A percentile compares a stretch with the other conserved stretches of the same genome.
Evolutionary conservation across 371 early-diverging fungal species (phyloP).

Genomic region (Lichtheimia ornata): DNA sequence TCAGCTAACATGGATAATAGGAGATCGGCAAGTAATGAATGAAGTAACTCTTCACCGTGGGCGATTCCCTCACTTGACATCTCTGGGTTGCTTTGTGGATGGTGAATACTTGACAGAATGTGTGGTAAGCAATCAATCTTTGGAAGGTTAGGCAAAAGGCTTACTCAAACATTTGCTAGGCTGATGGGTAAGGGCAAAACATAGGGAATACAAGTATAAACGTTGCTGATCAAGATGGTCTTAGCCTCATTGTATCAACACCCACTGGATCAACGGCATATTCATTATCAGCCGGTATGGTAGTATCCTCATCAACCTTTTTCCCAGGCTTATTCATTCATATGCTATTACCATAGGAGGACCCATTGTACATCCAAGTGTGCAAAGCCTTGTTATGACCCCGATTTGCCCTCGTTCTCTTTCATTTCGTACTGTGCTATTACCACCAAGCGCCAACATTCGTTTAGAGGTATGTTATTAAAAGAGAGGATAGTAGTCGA

Average conservation of each 20-base stretch:
- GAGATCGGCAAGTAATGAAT: slow-evolving; percentile 77
- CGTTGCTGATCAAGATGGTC: not conserved
- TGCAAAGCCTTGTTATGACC: slow-evolving; percentile 85
- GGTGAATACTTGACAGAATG: slow-evolving; percentile 82
- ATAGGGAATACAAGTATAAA: too few relatives aligned
- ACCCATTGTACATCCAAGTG: slow-evolving; percentile 92
- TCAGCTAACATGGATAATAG: slow-evolving; percentile 12
- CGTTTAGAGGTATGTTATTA: slow-evolving; percentile 55
- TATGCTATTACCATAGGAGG: slow-evolving; percentile 54
- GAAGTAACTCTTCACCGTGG: slow-evolving; percentile 91
- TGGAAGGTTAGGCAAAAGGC: not conserved
- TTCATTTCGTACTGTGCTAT: slow-evolving; percentile 88
- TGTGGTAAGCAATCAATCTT: slow-evolving; percentile 61
- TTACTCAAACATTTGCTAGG: slow-evolving; percentile 29
- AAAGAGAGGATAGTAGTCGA: too few relatives aligned
- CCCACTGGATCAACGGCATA: slow-evolving; percentile 97
- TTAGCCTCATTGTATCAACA: slow-evolving; percentile 81
- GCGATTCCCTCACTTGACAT: slow-evolving; percentile 78
- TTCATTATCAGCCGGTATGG: slow-evolving; percentile 75
- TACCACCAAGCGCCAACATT: slow-evolving; percentile 78
- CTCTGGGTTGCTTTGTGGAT: slow-evolving; percentile 79
- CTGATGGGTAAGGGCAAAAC: slow-evolving; percentile 49
- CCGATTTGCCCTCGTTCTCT: slow-evolving; percentile 96
- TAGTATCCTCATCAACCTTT: not conserved
- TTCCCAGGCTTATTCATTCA: not conserved